A percentile compares a stretch with the other conserved stretches of the same genome.
These are phyloP conservation scores for Phialemonium atrogriseum DNA, from an alignment of 2,329 filamentous ascomycete species.

Conservation along the genomic window DNA sequence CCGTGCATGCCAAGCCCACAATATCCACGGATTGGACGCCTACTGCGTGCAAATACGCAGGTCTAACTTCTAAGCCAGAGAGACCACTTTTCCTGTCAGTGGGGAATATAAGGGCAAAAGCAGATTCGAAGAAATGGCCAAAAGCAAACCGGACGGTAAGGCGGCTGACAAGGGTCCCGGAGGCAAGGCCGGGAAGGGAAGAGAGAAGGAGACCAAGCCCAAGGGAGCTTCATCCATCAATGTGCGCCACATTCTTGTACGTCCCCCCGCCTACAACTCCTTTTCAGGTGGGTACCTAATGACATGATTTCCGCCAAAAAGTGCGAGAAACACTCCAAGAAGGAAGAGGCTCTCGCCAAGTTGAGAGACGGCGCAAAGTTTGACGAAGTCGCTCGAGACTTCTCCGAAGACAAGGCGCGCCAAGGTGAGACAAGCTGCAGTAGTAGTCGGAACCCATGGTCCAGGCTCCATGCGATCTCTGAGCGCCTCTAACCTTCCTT, in stretches of 20 bases:
- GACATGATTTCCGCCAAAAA: too few relatives aligned
- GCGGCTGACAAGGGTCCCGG: constrained; percentile 16
- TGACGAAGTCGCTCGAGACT: constrained; percentile 64
- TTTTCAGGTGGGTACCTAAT: neutral
- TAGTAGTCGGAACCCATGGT: too few relatives aligned
- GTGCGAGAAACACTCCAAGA: constrained; percentile 71
- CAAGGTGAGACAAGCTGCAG: too few relatives aligned
- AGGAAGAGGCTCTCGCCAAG: constrained; percentile 66
- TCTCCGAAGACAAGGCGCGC: constrained; percentile 69
- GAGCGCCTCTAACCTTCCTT: too few relatives aligned
- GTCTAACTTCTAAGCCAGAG: too few relatives aligned
- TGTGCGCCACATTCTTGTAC: constrained; percentile 61
- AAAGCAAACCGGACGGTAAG: constrained; percentile 23
- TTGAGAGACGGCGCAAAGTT: constrained; percentile 61
- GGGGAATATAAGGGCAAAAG: too few relatives aligned
- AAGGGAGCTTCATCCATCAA: constrained; percentile 63
- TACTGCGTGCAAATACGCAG: too few relatives aligned
- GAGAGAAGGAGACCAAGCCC: constrained; percentile 16
- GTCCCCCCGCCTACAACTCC: constrained; percentile 7
- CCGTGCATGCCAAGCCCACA: too few relatives aligned
- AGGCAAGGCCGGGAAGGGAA: constrained; percentile 17
- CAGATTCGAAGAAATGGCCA: constrained; percentile 23
- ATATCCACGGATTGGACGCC: too few relatives aligned
- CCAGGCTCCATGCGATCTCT: neutral
- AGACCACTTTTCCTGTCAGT: too few relatives aligned